Base-by-base conservation (phyloP, 2,329 filamentous ascomycete species). In the Sporothrix humicola region DNA sequence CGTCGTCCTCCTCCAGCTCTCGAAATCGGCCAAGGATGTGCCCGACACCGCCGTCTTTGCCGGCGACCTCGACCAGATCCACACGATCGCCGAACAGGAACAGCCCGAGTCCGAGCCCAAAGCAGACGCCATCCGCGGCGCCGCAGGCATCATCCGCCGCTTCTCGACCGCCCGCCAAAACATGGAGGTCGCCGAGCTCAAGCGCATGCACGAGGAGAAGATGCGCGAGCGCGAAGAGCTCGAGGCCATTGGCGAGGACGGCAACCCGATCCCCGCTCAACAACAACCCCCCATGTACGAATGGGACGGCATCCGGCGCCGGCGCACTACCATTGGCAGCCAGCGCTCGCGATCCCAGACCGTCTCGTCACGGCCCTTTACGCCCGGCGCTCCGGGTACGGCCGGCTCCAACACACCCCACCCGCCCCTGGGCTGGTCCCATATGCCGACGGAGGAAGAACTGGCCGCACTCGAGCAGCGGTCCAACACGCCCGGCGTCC, bases 31-130 rank as follows among this genome's bases (percentile, higher is more conserved):
- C 78, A 99, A 98, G 80, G 95, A 99, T 79, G 95, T 99, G 0
- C 96, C 96, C 7, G 96, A 98, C 80, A 87, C 94, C 0, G 94
- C 95, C 46, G 91, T 99, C 54, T 97, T 99, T 85, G 90, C 91
- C 72, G 96, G 95, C 61, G 94, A 98, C 79, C 87, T 99, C 70
- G 93, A 98, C 79, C 95, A 99, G 85, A 93, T 98, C 72, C 93
- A 96, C 46, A 97, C 95, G 44, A 96, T 98, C 75, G 95, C 93
- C 65, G 93, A 98, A 79, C 94, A 97, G 79, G 94, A 97, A 80
- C 94, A 98, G 80, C 92, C 95, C n/a, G 96, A 99, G 82, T 92
- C 92, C 15, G 96, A 99, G 79, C 96, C 96, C 71, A 97, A 97
- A 80, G 96, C 96, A 15, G 96, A 99, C 81, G 94, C 96, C 10